These are phyloP conservation scores for Globisporangium uncinulatum DNA, from an alignment of 352 stramenopile species.

Conservation along the genomic window DNA sequence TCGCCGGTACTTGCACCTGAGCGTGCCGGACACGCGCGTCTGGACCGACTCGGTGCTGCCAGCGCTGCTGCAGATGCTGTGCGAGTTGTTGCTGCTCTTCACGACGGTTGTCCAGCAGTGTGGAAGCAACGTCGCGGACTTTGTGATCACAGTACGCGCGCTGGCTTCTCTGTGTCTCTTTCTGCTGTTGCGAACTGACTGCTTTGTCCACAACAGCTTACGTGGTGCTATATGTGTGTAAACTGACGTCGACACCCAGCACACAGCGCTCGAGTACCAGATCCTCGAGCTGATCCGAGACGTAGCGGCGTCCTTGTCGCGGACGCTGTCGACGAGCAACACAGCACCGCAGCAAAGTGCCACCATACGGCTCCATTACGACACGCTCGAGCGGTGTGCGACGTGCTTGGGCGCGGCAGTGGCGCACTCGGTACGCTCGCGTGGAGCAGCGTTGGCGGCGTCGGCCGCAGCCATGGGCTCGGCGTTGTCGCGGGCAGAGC, in stretches of 20 bases:
- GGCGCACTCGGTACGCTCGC: neutral
- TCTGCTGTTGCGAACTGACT: neutral
- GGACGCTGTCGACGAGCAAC: neutral
- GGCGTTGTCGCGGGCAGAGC: neutral
- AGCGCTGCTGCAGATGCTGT: constrained; percentile 28
- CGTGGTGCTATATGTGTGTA: neutral
- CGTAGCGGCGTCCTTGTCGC: constrained; percentile 17
- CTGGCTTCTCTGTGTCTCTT: neutral
- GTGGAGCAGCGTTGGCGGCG: neutral
- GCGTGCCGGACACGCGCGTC: constrained; percentile 5
- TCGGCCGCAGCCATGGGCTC: neutral
- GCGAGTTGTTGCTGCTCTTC: constrained; percentile 31
- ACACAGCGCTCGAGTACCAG: constrained; percentile 37
- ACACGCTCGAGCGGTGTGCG: constrained; percentile 11
- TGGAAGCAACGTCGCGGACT: constrained; percentile 15
- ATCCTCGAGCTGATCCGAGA: constrained; percentile 33
- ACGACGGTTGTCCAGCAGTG: constrained; percentile 22
- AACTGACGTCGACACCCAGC: constrained; percentile 14
- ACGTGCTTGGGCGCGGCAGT: constrained; percentile 5
- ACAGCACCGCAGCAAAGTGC: neutral
- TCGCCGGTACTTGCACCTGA: constrained; percentile 22
- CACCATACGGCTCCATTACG: constrained; percentile 8
- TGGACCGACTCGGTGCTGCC: constrained; percentile 34
- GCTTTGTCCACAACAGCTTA: neutral
- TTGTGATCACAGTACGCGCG: constrained; percentile 25